phyloP scores from a whole-genome alignment of 441 rosid species.

The Gossypium gossypioides region DNA sequence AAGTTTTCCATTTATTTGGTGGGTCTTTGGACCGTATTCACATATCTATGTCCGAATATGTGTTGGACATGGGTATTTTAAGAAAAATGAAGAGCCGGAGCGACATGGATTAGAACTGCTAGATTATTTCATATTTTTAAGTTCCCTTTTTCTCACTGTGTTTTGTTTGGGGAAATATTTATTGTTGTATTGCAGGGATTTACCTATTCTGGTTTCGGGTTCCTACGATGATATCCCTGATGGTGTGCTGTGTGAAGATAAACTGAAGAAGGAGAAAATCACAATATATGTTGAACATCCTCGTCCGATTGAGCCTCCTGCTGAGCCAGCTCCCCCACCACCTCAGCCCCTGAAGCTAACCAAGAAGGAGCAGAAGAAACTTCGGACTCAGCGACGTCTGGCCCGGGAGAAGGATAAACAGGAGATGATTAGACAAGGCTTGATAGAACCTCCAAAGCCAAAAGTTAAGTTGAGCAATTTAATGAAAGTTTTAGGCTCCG shows the following conservation, averaged over 20 bases:
- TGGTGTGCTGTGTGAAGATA: constrained; percentile 24
- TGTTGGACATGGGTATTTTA: background rate
- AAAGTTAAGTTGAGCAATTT: constrained; percentile 93
- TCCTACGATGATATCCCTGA: constrained; percentile 37
- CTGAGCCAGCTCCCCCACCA: constrained; percentile 86
- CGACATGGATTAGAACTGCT: background rate
- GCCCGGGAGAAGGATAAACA: constrained; percentile 86
- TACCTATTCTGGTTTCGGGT: constrained; percentile 36
- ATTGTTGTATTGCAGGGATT: constrained; percentile 43
- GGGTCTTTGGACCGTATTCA: background rate
- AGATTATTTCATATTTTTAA: background rate
- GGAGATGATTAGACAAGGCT: constrained; percentile 93
- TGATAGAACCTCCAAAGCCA: constrained; percentile 79
- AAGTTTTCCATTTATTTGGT: background rate
- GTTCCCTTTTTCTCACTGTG: background rate
- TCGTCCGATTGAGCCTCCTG: constrained; percentile 83
- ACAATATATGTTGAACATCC: constrained; percentile 83
- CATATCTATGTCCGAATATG: background rate
- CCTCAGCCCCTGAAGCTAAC: constrained; percentile 95
- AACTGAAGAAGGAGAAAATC: constrained; percentile 62
- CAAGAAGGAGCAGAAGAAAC: constrained; percentile 89
- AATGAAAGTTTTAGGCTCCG: constrained; percentile 86
- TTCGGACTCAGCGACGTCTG: constrained; percentile 80
- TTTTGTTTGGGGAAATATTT: background rate
- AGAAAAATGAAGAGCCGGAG: background rate